Conservation (phyloP, 371 early-diverging fungal species). For the Syncephalastrum contaminatum region DNA sequence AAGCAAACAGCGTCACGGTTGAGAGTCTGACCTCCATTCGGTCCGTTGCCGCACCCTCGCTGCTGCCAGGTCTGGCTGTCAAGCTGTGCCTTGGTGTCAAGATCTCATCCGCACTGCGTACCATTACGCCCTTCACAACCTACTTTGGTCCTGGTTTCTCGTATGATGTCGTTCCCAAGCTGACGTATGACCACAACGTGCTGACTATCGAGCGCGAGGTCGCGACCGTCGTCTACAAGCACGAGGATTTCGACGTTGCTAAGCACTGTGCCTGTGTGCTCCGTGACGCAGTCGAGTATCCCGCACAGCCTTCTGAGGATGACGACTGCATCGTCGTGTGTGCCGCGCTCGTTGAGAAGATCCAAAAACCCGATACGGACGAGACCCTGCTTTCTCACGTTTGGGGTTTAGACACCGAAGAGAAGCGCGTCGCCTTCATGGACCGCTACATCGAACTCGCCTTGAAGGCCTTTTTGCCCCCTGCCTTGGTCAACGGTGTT, state of each 20-base stretch:
- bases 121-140: constrained; percentile 68
- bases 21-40: constrained; percentile 67
- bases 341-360: constrained; percentile 63
- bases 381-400: constrained; percentile 46
- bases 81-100: constrained; percentile 74
- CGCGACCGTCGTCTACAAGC: constrained; percentile 51
- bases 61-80: constrained; percentile 41
- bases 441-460: constrained; percentile 48
- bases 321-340: constrained; percentile 60
- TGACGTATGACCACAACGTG: constrained; percentile 43
- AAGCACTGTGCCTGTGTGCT: constrained; percentile 70
- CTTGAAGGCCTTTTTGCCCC: constrained; percentile 64
- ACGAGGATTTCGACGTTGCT: constrained; percentile 58
- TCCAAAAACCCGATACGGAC: constrained; percentile 48
- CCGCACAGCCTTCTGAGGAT: constrained; percentile 23
- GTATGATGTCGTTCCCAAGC: constrained; percentile 41
- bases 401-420: constrained; percentile 54
- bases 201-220: constrained; percentile 52
- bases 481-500: constrained; percentile 62
- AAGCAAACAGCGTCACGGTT: constrained; percentile 31
- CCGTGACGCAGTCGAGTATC: constrained; percentile 55
- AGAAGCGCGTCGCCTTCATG: constrained; percentile 56
- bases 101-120: constrained; percentile 72
- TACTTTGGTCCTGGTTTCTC: constrained; percentile 65
- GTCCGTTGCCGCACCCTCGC: constrained; percentile 53